phyloP scores from a whole-genome alignment of 495 filamentous ascomycete genomes.

The Xylaria venustula region DNA sequence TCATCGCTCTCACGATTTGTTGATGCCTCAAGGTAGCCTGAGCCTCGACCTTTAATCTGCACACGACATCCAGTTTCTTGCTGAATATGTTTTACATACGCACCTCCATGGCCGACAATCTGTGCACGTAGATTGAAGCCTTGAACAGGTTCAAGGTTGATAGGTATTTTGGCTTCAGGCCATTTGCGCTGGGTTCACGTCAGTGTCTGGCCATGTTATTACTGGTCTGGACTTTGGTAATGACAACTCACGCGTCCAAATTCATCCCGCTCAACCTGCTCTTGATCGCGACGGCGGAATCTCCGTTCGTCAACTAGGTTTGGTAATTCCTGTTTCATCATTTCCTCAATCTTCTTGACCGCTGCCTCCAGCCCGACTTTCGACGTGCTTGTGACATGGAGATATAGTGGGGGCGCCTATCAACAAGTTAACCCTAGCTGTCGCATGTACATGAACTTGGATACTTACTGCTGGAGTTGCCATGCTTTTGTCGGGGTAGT shows the following conservation, averaged over 20 bases:
- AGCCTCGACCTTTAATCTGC: constrained; percentile 97
- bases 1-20: constrained; percentile 89
- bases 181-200: constrained; percentile 75
- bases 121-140: constrained; percentile 97
- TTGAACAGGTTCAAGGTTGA: constrained; percentile 82
- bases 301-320: constrained; percentile 94
- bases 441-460: neutral
- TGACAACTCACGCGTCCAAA: constrained; percentile 76
- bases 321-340: constrained; percentile 95
- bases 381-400: constrained; percentile 90
- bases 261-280: constrained; percentile 90
- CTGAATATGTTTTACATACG: constrained; percentile 97
- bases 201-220: neutral
- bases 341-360: constrained; percentile 78
- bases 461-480: constrained; percentile 80
- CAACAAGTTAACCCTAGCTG: constrained; percentile 8
- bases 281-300: constrained; percentile 84
- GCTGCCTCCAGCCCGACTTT: constrained; percentile 91
- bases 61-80: constrained; percentile 91
- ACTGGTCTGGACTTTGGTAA: neutral
- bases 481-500: constrained; percentile 97
- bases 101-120: constrained; percentile 88
- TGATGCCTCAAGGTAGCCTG: constrained; percentile 84
- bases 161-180: constrained; percentile 92
- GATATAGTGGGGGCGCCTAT: constrained; percentile 89